Base-by-base conservation (phyloP, 768 basidiomycete species). In the Xerocomellus chrysenteron region DNA sequence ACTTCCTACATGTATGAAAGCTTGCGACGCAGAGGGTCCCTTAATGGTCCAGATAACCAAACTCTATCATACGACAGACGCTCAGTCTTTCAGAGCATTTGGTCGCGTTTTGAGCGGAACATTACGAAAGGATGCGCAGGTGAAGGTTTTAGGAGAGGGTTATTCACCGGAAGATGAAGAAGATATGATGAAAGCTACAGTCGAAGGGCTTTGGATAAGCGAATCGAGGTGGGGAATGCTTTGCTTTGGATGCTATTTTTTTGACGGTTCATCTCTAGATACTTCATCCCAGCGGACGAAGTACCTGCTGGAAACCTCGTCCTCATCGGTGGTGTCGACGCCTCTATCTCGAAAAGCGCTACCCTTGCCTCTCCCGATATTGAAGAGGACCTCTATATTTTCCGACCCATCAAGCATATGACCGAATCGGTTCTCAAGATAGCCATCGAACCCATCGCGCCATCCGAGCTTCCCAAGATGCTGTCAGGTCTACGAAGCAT, bases 121-220 rank as follows among this genome's bases (percentile, higher is more conserved):
- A 0, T 73, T 98, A 24, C 78, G 80, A 64, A 89, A 88, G 63
- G 94, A 94, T 13, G 81, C 84, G 80, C 78, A 86, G 35, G 80
- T 99, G 60, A 98, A 97, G 76, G 95, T 98, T n/a, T 78, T 99
- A 8, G 97, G 97, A 54, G 97, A 98, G 70, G 94, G 94, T 0
- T 99, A 95, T 72, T 96, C 94, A 14, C 91, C 92, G n/a, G 96
- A 98, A 66, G 97, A 99, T 62, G 96, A 98, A 75, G 97, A 99
- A 74, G 97, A 99, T 67, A 96, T 98, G 94, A 82, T 90, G 71
- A 86, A 85, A 58, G 85, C 83, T 14, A 82, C 77, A 2, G 83
- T 97, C 3, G 95, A 98, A 62, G 88, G 88, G 58, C 76, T 98
- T 17, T 92, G 94, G 92, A 84, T 98, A 55, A 85, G 83, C 67